These are phyloP conservation scores for Lagenidium sp. DNA, from an alignment of 352 stramenopile species.

Conservation along the genomic window DNA sequence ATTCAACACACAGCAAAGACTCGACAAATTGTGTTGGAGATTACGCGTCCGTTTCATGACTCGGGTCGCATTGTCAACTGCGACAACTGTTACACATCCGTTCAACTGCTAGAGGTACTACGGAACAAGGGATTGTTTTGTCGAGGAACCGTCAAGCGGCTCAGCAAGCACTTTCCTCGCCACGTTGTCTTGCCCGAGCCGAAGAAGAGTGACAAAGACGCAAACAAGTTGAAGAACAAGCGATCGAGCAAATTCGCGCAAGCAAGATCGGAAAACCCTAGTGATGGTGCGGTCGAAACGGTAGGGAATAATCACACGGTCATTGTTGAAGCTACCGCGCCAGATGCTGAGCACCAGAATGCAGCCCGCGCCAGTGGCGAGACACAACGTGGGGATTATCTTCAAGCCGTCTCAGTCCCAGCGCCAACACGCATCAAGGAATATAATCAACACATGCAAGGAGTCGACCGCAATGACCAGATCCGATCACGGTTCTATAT, in stretches of 20 bases:
- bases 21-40: constrained; percentile 18
- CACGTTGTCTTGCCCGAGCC: constrained; percentile 12
- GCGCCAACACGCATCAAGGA: constrained; percentile 10
- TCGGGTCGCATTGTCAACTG: constrained; percentile 16
- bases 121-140: constrained; percentile 14
- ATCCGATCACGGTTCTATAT: constrained; percentile 14
- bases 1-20: too few relatives aligned
- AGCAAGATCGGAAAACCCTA: constrained; percentile 1
- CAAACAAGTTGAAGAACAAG: background rate
- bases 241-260: background rate
- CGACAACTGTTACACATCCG: constrained; percentile 28
- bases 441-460: constrained; percentile 27
- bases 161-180: constrained; percentile 17
- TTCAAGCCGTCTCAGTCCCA: constrained; percentile 11
- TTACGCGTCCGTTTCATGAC: constrained; percentile 11
- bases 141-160: constrained; percentile 12
- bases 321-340: constrained; percentile 1
- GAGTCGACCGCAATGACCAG: constrained; percentile 20
- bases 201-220: constrained; percentile 9
- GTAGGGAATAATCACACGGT: background rate
- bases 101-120: constrained; percentile 12
- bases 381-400: background rate
- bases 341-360: constrained; percentile 3
- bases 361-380: background rate
- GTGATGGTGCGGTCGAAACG: background rate